Evolutionary conservation across 805 yeast genomes (phyloP), one percentile per base, ranked within the genome.

Genomic region (Monosporozyma aerobia): DNA sequence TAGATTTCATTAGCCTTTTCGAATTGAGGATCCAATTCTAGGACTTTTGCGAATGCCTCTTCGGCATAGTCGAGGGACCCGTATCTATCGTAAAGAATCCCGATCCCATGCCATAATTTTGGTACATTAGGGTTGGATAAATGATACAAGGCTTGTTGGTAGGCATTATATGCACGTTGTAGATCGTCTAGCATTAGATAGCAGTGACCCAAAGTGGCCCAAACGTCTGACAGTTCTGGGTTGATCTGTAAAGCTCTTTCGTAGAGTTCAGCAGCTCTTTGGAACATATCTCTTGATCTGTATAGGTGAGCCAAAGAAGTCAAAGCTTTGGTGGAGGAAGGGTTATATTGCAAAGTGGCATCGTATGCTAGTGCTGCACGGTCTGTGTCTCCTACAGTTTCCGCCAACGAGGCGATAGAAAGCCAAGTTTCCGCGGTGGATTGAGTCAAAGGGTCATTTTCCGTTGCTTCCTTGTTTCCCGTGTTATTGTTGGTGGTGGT

Each of bases 71-170:
- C 98, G 57, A 92, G 73, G 5, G 96, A 87, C 29, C 98, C 99
- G 68, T 94, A 94, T 51, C 99, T 77, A 69, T 94, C 99, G 69
- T 94, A 94, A 55, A 94, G 76, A 54, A 94, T 94, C 37, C 99
- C 99, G 58, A 94, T 92, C 0, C 99, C 99, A 70, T 94, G 97
- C 99, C 99, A 94, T 60, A 94, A 78, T 67, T 90, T 90, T 53
- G 98, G 98, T 51, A 90, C 97, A 60, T 89, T 88, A 47, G 97
- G 95, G 64, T 94, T 92, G 57, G 87, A 88, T 65, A 90, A 73
- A 67, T 89, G 94, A 69, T 87, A 86, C 48, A 94, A 74, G 2
- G 98, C 98, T 65, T 95, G 90, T 73, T 94, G 99, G 72, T 94
- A 94, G 2, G 98, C 96, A 46, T 90, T 85, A 68, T 94, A 94